Base-by-base conservation (phyloP, 2,329 filamentous ascomycete species). In the Pezicula carpinea region DNA sequence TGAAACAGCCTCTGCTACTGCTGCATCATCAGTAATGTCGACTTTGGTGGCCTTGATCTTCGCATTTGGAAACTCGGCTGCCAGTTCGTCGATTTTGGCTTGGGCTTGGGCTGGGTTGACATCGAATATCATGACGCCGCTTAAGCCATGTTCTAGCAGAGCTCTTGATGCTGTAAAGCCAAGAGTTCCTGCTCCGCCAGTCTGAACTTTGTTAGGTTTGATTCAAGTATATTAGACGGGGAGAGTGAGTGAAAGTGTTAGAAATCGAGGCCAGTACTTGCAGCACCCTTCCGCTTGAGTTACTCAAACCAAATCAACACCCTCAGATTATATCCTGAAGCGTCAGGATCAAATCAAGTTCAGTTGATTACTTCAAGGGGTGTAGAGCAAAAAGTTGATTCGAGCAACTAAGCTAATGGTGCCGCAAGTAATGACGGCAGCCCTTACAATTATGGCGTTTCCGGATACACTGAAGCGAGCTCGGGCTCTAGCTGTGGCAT, bases 141-240 rank as follows among this genome's bases (percentile, higher is more conserved):
- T 61, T 2, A 80, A 68, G 6, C 84, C 84, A 58, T 88, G 84
- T 63, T 88, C 82, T 32, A 88, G 79, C 17, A 89, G 72, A 2
- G 83, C 83, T 39, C 73, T 68, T 1, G 76, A 76, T 22, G 76
- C 73, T 46, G 72, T 70, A 7, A 83, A 69, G 6, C 79, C 83
- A 0, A 87, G 69, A 10, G 76, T 80, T 4, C 85, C 85, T 13
- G 80, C 76, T 26, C 83, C 84, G 15, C 84, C 84, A 0, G 84
- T 86, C 55, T 38, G 8, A 11, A 29, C 3, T 50, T 48, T 7
- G 14, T 43, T 22, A 22, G 10, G 14, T 43, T 22, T 17, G 10
- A 17, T 26, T 26, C 35, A 18, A 32, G 18, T 10, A 18, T 11
- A 14, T 21, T 15, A 23, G 18, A 23, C 14, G 3, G 22, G 11